Evolutionary conservation across 192 early-diverging fungal genomes (phyloP), one percentile per base, ranked within the genome.

Genomic region (Tieghemiomyces parasiticus): DNA sequence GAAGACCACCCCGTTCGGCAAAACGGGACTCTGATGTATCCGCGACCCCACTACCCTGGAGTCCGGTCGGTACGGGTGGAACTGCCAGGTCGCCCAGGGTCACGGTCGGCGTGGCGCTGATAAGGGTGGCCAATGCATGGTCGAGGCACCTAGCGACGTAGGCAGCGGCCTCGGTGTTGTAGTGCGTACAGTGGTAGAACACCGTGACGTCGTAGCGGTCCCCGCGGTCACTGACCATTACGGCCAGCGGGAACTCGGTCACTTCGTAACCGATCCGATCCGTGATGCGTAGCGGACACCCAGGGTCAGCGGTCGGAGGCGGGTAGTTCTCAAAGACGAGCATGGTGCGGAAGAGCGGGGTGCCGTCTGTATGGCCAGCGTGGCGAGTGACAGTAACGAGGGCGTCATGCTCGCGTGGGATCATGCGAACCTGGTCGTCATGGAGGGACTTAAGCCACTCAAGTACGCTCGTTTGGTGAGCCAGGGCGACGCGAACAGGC

Each of bases 211-310:
- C 20, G 24, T 24, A 3, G 22, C 26, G 50, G 1, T 24, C 30
- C 26, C 26, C 50, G 14, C 26, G 13, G 8, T 52, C 50, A 52
- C 26, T 29, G 24, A 52, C 50, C 50, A 52, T 52, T 14, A 28
- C 50, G 50, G 50, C 16, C 19, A 52, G 14, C 20, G 50, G 50
- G 30, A 52, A 52, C 50, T 52, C 50, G 8, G 50, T 52, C 50
- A 52, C 50, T 28, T 52, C 50, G 26, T 52, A 52, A 16, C 22
- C 50, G 20, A 24, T 13, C 14, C 26, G 16, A 25, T 52, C 50
- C 2, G 8, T 28, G 24, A 52, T 52, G 2, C 30, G 50, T 8
- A 52, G 30, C 24, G 50, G 4, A 52, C 50, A 14, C 13, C 20
- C 50, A 14, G 50, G 6, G 50, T 52, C 50, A 14, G 30, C 6